These are phyloP conservation scores for Pseudogymnoascus sp. DNA, from an alignment of 2,329 filamentous ascomycete genomes.

Conservation along the genomic window DNA sequence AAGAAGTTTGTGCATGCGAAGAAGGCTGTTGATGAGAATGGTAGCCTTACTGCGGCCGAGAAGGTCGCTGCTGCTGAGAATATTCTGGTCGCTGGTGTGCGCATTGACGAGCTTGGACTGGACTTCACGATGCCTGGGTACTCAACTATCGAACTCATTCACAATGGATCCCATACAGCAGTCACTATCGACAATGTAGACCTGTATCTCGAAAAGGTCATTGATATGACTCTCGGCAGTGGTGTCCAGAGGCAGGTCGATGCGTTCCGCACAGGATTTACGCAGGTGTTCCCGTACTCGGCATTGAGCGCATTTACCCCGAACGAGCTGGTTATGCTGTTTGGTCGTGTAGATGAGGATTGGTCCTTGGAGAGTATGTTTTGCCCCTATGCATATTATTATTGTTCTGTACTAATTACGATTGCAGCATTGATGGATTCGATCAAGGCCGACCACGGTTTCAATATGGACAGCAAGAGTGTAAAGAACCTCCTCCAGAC, in stretches of 20 bases:
- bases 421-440: slow-evolving; percentile 82
- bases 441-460: slow-evolving; percentile 97
- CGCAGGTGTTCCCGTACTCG: slow-evolving; percentile 91
- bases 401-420: slow-evolving; percentile 19
- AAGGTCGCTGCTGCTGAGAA: slow-evolving; percentile 64
- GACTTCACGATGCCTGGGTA: slow-evolving; percentile 96
- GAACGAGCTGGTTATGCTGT: slow-evolving; percentile 88
- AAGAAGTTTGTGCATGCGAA: slow-evolving; percentile 82
- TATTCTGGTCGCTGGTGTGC: slow-evolving; percentile 68
- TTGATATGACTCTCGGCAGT: slow-evolving; percentile 83
- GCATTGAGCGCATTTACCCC: slow-evolving; percentile 91
- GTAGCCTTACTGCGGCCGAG: slow-evolving; percentile 55
- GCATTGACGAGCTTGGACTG: slow-evolving; percentile 78
- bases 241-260: slow-evolving; percentile 86
- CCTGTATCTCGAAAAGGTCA: slow-evolving; percentile 76
- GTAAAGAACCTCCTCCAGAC: slow-evolving; percentile 87
- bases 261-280: slow-evolving; percentile 85
- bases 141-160: slow-evolving; percentile 72
- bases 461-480: slow-evolving; percentile 95
- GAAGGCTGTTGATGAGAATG: slow-evolving; percentile 71
- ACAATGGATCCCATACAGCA: slow-evolving; percentile 63
- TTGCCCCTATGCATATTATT: background rate
- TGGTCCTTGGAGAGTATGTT: slow-evolving; percentile 93
- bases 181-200: slow-evolving; percentile 92
- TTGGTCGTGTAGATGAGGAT: slow-evolving; percentile 87